Evolutionary conservation across 2,329 filamentous ascomycete genomes (phyloP).

Genomic region (Epichloe uncinata): DNA sequence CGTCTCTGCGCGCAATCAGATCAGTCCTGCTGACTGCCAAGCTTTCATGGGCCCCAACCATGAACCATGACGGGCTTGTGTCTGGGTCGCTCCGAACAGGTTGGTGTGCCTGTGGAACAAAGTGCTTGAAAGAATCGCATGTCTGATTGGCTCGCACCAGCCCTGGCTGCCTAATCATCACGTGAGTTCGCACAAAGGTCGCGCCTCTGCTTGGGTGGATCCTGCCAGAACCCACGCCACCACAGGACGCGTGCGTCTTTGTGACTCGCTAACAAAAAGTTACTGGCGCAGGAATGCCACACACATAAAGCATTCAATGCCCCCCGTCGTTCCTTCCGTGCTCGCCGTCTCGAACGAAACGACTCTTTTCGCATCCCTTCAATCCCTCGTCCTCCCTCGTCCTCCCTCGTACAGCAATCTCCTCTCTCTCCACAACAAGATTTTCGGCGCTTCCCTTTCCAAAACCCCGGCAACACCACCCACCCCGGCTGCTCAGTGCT

Average conservation of each 20-base stretch:
- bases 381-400: background rate
- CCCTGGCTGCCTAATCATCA: conserved; percentile 22
- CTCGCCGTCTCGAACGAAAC: background rate
- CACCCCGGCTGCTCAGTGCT: background rate
- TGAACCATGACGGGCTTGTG: background rate
- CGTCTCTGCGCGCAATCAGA: background rate
- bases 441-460: background rate
- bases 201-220: conserved; percentile 12
- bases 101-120: background rate
- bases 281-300: background rate
- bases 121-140: background rate
- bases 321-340: background rate
- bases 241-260: conserved; percentile 12
- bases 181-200: conserved; percentile 24
- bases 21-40: background rate
- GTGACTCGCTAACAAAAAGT: conserved; percentile 3
- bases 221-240: background rate
- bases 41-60: background rate
- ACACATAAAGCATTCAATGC: background rate
- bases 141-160: background rate
- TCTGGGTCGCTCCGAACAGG: background rate
- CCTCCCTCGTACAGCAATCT: background rate
- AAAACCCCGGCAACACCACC: background rate
- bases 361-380: background rate
- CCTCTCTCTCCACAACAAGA: background rate